Evolutionary conservation across 192 early-diverging fungal species (phyloP), one percentile per base, ranked within the genome.

Genomic region (Backusella westeae): DNA sequence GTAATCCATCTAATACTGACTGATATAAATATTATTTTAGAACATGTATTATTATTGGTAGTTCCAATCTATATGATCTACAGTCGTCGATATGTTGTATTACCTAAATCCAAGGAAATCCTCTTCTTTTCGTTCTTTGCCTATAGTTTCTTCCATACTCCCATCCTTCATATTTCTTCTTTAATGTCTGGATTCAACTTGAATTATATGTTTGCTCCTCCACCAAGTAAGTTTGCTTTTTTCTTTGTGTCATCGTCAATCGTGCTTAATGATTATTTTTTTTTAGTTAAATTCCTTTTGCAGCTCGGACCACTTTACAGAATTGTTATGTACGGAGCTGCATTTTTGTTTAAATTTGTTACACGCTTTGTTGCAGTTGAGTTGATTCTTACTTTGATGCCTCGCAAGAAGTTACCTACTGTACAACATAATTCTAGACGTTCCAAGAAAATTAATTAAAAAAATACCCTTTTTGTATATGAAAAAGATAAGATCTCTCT

Each of bases 11-110:
- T 39, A 39, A 39, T 10, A 39, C 9, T 39, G 38, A 39, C 39
- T 17, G 21, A 67, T 29, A 26, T 29, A 12, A 39, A 7, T 9
- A 7, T 17, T 12, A 32, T 21, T 5, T 32, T 46, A 86, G 86
- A 89, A 66, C 87, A 89, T 56, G 80, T 84, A 34, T 67, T 84
- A n/a, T 67, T 89, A 4, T 53, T 87, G 52, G 42, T 89, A 32
- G 77, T 80, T 8, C 87, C 87, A 3, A 72, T 89, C 10, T 83
- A 86, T 73, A 87, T 89, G 84, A 85, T 84, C 66, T 85, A 83
- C 71, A 81, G 81, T 32, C 80, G 84, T 52, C 84, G 87, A 7
- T 87, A 86, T 63, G 80, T 87, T 67, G 81, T 86, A 49, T 83
- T 85, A 74, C 86, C 87, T 17, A 34, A 75, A 3, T 86, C 86